These are phyloP conservation scores for Sphagnurus paluster DNA, from an alignment of 1,284 basidiomycete genomes.

Conservation along the genomic window DNA sequence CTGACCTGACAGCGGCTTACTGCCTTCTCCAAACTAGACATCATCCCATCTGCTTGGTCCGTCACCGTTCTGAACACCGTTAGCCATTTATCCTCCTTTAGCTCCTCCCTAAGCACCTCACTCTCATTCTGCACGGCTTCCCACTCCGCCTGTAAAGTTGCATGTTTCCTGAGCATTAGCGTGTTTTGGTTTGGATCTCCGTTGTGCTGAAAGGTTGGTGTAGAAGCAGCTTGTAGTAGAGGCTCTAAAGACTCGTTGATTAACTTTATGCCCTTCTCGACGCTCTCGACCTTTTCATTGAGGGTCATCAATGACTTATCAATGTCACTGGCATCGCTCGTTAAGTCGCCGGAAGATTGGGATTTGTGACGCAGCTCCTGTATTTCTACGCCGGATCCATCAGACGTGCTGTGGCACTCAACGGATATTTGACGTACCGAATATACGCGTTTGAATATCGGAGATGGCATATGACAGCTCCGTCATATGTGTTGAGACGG, in stretches of 20 bases:
- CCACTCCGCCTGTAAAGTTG: slow-evolving; percentile 73
- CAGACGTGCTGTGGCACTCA: slow-evolving; percentile 9
- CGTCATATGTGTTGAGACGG: slow-evolving; percentile 80
- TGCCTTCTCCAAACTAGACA: slow-evolving; percentile 91
- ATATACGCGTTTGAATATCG: slow-evolving; percentile 85
- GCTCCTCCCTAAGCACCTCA: slow-evolving; percentile 81
- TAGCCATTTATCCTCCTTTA: slow-evolving; percentile 96
- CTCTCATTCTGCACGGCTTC: slow-evolving; percentile 78
- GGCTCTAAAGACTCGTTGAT: slow-evolving; percentile 66
- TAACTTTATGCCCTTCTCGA: slow-evolving; percentile 67
- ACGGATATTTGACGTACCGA: slow-evolving; percentile 50
- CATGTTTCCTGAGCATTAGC: slow-evolving; percentile 69
- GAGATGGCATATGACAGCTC: slow-evolving; percentile 81
- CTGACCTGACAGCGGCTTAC: slow-evolving; percentile 80
- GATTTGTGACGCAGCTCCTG: slow-evolving; percentile 83
- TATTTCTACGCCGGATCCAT: slow-evolving; percentile 58
- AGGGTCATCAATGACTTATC: slow-evolving; percentile 79
- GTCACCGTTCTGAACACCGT: slow-evolving; percentile 92
- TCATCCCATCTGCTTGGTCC: slow-evolving; percentile 94
- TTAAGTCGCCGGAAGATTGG: slow-evolving; percentile 58
- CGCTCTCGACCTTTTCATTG: slow-evolving; percentile 77
- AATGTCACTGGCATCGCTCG: slow-evolving; percentile 64
- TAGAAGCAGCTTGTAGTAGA: slow-evolving; percentile 48
- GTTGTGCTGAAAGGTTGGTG: slow-evolving; percentile 45
- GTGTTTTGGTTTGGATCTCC: slow-evolving; percentile 47